phyloP scores from a whole-genome alignment of 192 early-diverging fungal genomes.

The Coemansia sp. region DNA sequence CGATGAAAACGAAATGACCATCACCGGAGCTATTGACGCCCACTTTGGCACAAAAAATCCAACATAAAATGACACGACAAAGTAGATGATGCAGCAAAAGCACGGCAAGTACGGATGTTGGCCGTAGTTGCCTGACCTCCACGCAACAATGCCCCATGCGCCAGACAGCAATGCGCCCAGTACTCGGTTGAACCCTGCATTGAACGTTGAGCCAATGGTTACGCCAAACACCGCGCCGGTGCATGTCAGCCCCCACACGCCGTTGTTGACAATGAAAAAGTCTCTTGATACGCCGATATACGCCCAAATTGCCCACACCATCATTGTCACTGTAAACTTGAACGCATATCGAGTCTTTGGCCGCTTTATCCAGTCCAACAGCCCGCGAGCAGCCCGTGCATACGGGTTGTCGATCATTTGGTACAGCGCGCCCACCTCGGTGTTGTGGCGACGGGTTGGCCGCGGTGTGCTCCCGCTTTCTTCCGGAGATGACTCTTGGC shows the following conservation, averaged over 20 bases:
- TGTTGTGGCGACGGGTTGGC: neutral
- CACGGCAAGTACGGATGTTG: slow-evolving; percentile 17
- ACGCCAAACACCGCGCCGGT: slow-evolving; percentile 38
- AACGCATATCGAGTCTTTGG: slow-evolving; percentile 43
- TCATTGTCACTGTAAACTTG: slow-evolving; percentile 44
- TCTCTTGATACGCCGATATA: slow-evolving; percentile 19
- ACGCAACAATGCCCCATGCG: slow-evolving; percentile 43
- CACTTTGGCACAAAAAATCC: slow-evolving; percentile 25
- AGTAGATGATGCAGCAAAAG: slow-evolving; percentile 32
- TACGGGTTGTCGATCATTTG: slow-evolving; percentile 14
- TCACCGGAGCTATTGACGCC: slow-evolving; percentile 23
- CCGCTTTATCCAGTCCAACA: slow-evolving; percentile 25
- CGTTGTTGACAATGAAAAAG: slow-evolving; percentile 29
- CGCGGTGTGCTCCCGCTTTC: neutral
- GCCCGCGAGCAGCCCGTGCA: slow-evolving; percentile 12
- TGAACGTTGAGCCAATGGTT: slow-evolving; percentile 38
- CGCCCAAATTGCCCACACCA: slow-evolving; percentile 48
- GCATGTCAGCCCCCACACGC: slow-evolving; percentile 34
- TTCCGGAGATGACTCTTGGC: neutral
- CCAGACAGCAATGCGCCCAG: slow-evolving; percentile 23
- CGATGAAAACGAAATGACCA: slow-evolving; percentile 38
- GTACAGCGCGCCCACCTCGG: slow-evolving; percentile 17
- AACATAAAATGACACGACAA: slow-evolving; percentile 28
- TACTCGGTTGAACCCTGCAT: slow-evolving; percentile 29
- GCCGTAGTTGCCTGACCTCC: slow-evolving; percentile 27